These are phyloP conservation scores for Yamadazyma mexicana DNA, from an alignment of 1,139 yeast species.

Conservation along the genomic window DNA sequence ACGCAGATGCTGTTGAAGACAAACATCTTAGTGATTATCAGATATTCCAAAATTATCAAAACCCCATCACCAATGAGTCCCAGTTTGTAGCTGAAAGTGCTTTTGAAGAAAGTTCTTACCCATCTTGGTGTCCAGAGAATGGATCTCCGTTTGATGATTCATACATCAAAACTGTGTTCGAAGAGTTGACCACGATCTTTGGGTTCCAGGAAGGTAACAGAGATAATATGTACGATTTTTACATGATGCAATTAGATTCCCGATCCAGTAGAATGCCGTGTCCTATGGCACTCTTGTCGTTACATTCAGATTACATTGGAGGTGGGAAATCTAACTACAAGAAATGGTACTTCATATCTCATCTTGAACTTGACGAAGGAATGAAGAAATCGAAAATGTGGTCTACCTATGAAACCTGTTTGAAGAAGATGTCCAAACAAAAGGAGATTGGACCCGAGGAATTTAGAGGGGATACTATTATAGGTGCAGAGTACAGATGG, in stretches of 20 bases:
- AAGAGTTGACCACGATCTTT: slow-evolving; percentile 21
- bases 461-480: slow-evolving; percentile 15
- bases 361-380: slow-evolving; percentile 22
- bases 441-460: slow-evolving; percentile 4
- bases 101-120: slow-evolving; percentile 8
- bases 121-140: slow-evolving; percentile 39
- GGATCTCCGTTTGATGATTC: slow-evolving; percentile 23
- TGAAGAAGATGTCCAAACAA: slow-evolving; percentile 5
- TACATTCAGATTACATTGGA: slow-evolving; percentile 45
- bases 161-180: slow-evolving; percentile 23
- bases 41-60: slow-evolving; percentile 7
- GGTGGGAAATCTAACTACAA: slow-evolving; percentile 40
- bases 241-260: slow-evolving; percentile 42
- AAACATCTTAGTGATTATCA: slow-evolving; percentile 7
- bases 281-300: slow-evolving; percentile 30
- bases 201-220: slow-evolving; percentile 41
- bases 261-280: slow-evolving; percentile 41
- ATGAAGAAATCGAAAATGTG: slow-evolving; percentile 15
- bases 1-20: not conserved
- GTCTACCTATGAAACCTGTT: slow-evolving; percentile 10
- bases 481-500: slow-evolving; percentile 24
- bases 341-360: slow-evolving; percentile 43
- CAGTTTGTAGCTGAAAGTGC: not conserved
- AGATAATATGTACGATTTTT: slow-evolving; percentile 36
- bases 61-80: slow-evolving; percentile 9